These are phyloP conservation scores for Rubroboletus pulcherrimus DNA, from an alignment of 768 basidiomycete genomes.

Conservation along the genomic window DNA sequence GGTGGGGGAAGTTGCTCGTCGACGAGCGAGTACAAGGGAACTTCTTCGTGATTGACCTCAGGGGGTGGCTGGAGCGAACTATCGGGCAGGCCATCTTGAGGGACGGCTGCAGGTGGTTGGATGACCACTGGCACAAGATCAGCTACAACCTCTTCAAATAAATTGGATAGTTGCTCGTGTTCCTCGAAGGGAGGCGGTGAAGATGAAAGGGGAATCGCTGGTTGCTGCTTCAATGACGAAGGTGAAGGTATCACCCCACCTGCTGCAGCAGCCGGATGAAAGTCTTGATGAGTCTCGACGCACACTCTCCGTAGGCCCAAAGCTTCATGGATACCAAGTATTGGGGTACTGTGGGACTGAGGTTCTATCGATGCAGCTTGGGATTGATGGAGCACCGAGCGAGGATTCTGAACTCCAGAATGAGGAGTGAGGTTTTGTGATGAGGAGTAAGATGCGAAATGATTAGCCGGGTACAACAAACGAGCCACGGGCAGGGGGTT, in stretches of 20 bases:
- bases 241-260: neutral
- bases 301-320: neutral
- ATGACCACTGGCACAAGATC: neutral
- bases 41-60: constrained; percentile 15
- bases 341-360: neutral
- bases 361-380: neutral
- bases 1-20: constrained; percentile 25
- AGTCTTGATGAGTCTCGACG: neutral
- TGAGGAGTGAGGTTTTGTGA: neutral
- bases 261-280: neutral
- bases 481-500: neutral
- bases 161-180: neutral
- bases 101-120: neutral
- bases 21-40: constrained; percentile 22
- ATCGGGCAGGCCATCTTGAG: neutral
- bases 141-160: neutral
- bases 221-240: neutral
- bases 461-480: neutral
- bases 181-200: constrained; percentile 10
- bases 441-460: neutral
- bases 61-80: neutral
- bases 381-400: neutral
- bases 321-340: neutral
- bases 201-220: neutral
- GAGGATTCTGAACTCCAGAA: neutral